These are phyloP conservation scores for Yarrowia keelungensis DNA, from an alignment of 805 yeast species.

Conservation along the genomic window DNA sequence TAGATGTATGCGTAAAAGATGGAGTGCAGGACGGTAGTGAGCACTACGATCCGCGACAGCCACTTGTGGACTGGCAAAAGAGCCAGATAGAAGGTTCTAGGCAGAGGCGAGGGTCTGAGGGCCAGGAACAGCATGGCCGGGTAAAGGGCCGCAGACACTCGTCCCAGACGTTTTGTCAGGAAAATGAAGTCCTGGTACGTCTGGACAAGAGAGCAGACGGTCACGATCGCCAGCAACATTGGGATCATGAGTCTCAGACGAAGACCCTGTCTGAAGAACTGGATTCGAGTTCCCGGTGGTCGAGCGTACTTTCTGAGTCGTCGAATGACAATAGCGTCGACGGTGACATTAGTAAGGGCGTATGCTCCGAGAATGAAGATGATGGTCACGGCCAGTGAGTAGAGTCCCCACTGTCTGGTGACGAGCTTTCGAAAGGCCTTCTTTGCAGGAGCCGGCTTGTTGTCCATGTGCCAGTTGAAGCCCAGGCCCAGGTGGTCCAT, in stretches of 20 bases:
- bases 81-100: constrained; percentile 72
- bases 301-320: constrained; percentile 38
- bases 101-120: constrained; percentile 84
- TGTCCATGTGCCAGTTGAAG: constrained; percentile 37
- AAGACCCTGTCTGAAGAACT: constrained; percentile 34
- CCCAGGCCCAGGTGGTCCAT: constrained; percentile 37
- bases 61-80: constrained; percentile 87
- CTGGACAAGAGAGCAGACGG: constrained; percentile 22
- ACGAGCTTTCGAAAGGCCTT: constrained; percentile 24
- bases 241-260: constrained; percentile 14
- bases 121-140: constrained; percentile 80
- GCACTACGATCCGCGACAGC: constrained; percentile 77
- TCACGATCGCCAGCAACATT: constrained; percentile 9
- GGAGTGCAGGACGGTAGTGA: constrained; percentile 72
- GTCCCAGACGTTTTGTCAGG: constrained; percentile 68
- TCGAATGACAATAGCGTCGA: constrained; percentile 10
- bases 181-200: constrained; percentile 38
- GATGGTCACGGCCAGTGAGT: constrained; percentile 21
- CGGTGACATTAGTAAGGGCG: constrained; percentile 21
- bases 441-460: constrained; percentile 28
- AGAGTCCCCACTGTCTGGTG: constrained; percentile 25
- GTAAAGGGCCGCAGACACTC: constrained; percentile 74
- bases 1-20: constrained; percentile 58
- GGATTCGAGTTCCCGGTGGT: constrained; percentile 23
- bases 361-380: constrained; percentile 32